Base-by-base conservation (phyloP, 225 moss, liverwort and hornwort species). In the Neckera pumila region DNA sequence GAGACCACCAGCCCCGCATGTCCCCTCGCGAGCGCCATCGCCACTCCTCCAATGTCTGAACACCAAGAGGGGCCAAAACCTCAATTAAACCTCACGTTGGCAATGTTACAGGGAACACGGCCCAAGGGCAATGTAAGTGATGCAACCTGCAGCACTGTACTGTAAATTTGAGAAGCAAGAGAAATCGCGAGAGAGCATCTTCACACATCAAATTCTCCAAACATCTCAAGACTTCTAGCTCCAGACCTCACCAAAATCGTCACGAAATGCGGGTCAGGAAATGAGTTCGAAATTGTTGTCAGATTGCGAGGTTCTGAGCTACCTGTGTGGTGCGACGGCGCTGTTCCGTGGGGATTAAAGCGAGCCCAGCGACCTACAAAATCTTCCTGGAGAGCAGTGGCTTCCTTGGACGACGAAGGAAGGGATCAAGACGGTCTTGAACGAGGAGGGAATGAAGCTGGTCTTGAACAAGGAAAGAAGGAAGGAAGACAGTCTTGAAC, bases 11-110 rank as follows among this genome's bases (percentile, higher is more conserved):
- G 64, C 57, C 79, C 86, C n/a, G 75, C 65, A 70, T 82, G 85
- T 76, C 89, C 91, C 74, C 82, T 80, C 63, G 80, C 88, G 63
- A 92, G 69, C 56, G 91, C 92, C 91, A 92, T 92, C 66, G 76
- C 80, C 63, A 72, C 51, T 58, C 49, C 84, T 43, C 28, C 53
- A 88, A 85, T 22, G 70, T 36, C 90, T 87, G 57, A 42, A 84
- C 36, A 16, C 56, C 64, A 66, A 79, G 30, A 11, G 7, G 70
- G 21, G 70, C 83, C 40, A 38, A 43, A 65, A 45, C 36, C 16
- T 64, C 64, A 89, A 11, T 15, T 54, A 57, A 30, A 36, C 81
- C 61, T 78, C 54, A 83, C 34, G 62, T 42, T 63, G 21, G 8
- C 40, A 58, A 58, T 40, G 61, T 59, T 60, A 60, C 31, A 73